phyloP scores from a whole-genome alignment of 495 filamentous ascomycete species.

The Xylaria intraflava region DNA sequence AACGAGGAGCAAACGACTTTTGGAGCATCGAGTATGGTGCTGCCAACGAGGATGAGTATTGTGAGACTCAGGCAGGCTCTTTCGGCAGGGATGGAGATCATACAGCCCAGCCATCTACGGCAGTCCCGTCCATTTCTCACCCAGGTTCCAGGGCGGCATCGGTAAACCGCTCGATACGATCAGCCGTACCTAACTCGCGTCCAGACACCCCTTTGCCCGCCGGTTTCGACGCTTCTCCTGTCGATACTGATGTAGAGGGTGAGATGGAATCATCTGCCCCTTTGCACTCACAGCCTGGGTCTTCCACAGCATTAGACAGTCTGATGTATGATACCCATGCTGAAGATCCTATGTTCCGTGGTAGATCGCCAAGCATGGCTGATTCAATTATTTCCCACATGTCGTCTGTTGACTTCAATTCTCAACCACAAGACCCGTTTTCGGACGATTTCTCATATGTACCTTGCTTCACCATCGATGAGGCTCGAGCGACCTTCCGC shows the following conservation, averaged over 20 bases:
- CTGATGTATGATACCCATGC: conserved; percentile 68
- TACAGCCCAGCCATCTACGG: conserved; percentile 13
- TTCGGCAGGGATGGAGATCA: conserved; percentile 27
- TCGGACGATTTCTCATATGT: conserved; percentile 86
- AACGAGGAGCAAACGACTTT: conserved; percentile 45
- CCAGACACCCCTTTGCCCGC: conserved; percentile 38
- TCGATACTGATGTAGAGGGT: conserved; percentile 30
- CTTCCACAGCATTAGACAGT: conserved; percentile 58
- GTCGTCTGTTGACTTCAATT: conserved; percentile 47
- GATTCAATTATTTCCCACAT: conserved; percentile 57
- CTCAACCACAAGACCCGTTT: conserved; percentile 49
- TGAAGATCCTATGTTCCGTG: conserved; percentile 46
- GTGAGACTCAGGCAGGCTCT: conserved; percentile 32
- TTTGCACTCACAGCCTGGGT: conserved; percentile 40
- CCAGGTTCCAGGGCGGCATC: conserved; percentile 37
- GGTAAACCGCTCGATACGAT: conserved; percentile 37
- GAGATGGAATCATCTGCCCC: conserved; percentile 42
- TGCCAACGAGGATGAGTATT: conserved; percentile 50
- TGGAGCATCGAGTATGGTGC: conserved; percentile 82
- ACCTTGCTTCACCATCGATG: conserved; percentile 78
- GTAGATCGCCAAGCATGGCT: conserved; percentile 54
- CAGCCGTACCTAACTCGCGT: conserved; percentile 38
- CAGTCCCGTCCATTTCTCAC: conserved; percentile 23
- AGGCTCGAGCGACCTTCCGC: conserved; percentile 81
- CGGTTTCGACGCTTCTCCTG: conserved; percentile 34